These are phyloP conservation scores for Fraxinus platypoda DNA, from an alignment of 305 asterid genomes.

Conservation along the genomic window DNA sequence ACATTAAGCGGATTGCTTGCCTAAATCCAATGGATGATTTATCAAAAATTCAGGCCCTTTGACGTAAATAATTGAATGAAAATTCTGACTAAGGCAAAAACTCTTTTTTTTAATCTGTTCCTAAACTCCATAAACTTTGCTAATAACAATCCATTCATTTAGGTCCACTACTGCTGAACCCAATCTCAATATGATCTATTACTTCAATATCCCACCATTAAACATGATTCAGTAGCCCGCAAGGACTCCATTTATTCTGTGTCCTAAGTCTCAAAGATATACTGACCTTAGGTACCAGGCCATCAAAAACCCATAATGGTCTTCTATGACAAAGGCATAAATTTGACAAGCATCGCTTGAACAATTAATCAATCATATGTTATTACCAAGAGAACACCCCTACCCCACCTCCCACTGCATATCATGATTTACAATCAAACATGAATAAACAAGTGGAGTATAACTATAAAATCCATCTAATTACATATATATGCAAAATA, in stretches of 20 bases:
- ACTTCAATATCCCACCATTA: not conserved
- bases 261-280: not conserved
- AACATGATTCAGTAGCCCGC: not conserved
- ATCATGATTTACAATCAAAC: not conserved
- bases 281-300: not conserved
- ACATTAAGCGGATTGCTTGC: not conserved
- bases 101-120: not conserved
- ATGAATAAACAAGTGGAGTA: not conserved
- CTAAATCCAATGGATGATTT: not conserved
- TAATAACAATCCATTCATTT: not conserved
- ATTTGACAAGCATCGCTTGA: not conserved
- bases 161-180: not conserved
- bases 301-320: not conserved
- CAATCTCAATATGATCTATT: not conserved
- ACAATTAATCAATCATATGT: not conserved
- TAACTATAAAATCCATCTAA: not conserved
- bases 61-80: not conserved
- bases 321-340: not conserved
- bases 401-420: not conserved
- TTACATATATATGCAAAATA: not conserved
- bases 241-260: not conserved
- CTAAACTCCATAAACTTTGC: not conserved
- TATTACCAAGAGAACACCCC: not conserved
- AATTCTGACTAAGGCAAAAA: not conserved
- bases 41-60: not conserved